phyloP scores from a whole-genome alignment of 148 eudicot species.

The Vaccinium vitisidaea region DNA sequence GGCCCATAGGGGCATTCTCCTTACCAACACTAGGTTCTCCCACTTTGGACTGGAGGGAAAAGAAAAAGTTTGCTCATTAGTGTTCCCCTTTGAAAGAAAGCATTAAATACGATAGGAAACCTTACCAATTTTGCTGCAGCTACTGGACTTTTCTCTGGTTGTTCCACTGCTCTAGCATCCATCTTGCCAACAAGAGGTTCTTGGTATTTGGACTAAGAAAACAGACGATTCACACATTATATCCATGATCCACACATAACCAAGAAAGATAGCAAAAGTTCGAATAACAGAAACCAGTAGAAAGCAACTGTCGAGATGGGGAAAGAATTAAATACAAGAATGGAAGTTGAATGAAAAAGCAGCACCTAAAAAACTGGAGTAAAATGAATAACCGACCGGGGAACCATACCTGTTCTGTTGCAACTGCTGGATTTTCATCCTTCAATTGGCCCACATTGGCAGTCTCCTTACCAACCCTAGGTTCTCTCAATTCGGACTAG shows the following conservation, averaged over 20 bases:
- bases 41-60: neutral
- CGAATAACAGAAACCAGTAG: neutral
- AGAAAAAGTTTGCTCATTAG: neutral
- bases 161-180: slow-evolving; percentile 2
- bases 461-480: neutral
- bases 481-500: neutral
- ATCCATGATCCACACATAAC: neutral
- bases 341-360: neutral
- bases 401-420: slow-evolving; percentile 8
- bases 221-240: neutral
- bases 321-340: neutral
- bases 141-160: neutral
- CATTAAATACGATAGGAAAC: neutral
- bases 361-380: neutral
- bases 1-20: neutral
- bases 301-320: neutral
- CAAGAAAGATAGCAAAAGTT: neutral
- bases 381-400: neutral
- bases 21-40: neutral
- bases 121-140: slow-evolving; percentile 13
- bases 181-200: neutral
- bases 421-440: slow-evolving; percentile 10
- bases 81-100: neutral
- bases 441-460: neutral
- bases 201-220: neutral